Evolutionary conservation across 805 yeast species (phyloP), one percentile per base, ranked within the genome.

Genomic region (Wickerhamomyces silvicola): DNA sequence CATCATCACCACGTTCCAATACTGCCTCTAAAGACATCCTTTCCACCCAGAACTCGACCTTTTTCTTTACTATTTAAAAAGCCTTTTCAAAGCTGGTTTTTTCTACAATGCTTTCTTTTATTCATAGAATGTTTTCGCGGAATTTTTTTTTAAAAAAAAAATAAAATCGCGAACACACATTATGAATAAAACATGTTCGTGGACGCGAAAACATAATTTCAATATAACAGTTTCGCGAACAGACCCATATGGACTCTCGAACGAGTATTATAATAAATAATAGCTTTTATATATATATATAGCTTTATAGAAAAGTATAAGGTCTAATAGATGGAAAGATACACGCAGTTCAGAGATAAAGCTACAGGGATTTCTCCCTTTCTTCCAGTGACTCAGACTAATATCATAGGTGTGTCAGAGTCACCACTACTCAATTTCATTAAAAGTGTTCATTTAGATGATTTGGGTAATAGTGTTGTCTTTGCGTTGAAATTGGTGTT

Each of bases 361-460:
- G 92, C 90, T 5, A 87, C 96, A 2, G 96, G 96, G n/a, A 82
- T 87, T 22, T 79, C 94, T 0, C 96, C 96, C 3, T 86, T 85
- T 44, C 63, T 81, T 60, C 94, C 94, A 1, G 43, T 53, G 0
- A 44, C 59, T n/a, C 38, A 52, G 25, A 51, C 66, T 19, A 19
- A 28, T n/a, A 28, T 37, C 13, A 29, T 36, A 19, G 43, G 39
- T 18, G 34, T 27, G 7, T 30, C 36, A 7, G 36, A 37, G 4
- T 35, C 45, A 2, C 30, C 28, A 1, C 11, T 34, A 2, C 31
- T 22, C 4, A 18, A 18, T 3, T 16, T 36, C 27, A 13, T 41
- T 18, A 36, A 30, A 15, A 10, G 24, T 4, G 6, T 30, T 3
- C 33, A 29, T 19, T 13, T 43, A 14, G 35, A 38, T 14, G 5